phyloP scores from a whole-genome alignment of 495 filamentous ascomycete genomes.

The Talaromyces proteolyticus region DNA sequence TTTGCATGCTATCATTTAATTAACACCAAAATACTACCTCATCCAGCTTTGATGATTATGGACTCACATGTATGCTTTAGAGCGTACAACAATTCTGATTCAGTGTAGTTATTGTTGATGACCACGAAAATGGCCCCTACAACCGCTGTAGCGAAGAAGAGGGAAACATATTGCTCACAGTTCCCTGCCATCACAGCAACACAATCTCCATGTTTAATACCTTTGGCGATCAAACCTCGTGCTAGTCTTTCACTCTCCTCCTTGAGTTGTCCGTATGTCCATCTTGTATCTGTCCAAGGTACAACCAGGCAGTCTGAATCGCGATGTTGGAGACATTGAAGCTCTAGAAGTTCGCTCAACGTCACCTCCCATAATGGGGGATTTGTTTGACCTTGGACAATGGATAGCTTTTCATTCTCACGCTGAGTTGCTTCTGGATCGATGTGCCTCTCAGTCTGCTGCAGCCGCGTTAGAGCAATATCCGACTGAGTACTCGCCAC shows the following conservation, averaged over 20 bases:
- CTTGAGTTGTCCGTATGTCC: slow-evolving; percentile 61
- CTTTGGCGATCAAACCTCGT: slow-evolving; percentile 50
- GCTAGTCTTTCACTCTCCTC: slow-evolving; percentile 54
- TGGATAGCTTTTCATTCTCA: slow-evolving; percentile 23
- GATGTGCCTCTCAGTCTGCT: slow-evolving; percentile 5
- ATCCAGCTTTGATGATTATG: no score
- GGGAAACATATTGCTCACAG: slow-evolving; percentile 61
- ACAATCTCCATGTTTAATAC: slow-evolving; percentile 57
- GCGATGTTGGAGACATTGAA: slow-evolving; percentile 56
- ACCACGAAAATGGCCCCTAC: slow-evolving; percentile 66
- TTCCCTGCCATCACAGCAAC: slow-evolving; percentile 68
- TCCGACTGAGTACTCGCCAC: background rate
- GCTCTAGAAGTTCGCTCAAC: slow-evolving; percentile 53
- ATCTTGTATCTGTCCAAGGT: slow-evolving; percentile 59
- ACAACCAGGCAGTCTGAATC: slow-evolving; percentile 57
- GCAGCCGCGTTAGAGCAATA: background rate
- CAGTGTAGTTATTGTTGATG: slow-evolving; percentile 67
- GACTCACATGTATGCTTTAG: slow-evolving; percentile 55
- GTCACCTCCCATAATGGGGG: slow-evolving; percentile 56
- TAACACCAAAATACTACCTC: slow-evolving; percentile 2
- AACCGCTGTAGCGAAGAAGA: slow-evolving; percentile 61
- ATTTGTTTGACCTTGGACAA: slow-evolving; percentile 55
- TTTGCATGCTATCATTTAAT: slow-evolving; percentile 40
- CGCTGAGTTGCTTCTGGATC: background rate
- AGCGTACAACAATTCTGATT: slow-evolving; percentile 55